Conservation (phyloP, 352 stramenopile species). For the Globisporangium cylindrosporum region DNA sequence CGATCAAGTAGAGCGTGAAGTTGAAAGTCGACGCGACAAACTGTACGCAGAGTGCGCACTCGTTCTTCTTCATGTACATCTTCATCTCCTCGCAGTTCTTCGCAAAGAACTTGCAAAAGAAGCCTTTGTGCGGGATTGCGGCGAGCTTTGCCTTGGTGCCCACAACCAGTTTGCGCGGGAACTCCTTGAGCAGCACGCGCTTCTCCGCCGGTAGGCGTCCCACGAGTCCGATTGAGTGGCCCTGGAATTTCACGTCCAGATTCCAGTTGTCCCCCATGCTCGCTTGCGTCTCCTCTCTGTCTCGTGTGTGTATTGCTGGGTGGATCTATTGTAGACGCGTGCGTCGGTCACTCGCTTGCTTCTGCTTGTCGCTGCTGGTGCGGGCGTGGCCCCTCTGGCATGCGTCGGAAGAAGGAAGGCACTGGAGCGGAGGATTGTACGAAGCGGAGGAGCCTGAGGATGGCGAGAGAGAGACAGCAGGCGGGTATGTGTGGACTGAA, state of each 20-base stretch:
- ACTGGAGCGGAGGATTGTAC: not conserved
- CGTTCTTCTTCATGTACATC: constrained; percentile 86
- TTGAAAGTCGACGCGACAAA: constrained; percentile 81
- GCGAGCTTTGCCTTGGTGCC: constrained; percentile 73
- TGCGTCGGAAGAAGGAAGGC: not conserved
- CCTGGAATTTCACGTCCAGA: constrained; percentile 85
- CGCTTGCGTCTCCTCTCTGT: not conserved
- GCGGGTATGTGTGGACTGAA: not conserved
- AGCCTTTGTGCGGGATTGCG: constrained; percentile 80
- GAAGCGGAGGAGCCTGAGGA: not conserved
- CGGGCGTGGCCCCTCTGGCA: constrained; percentile 2
- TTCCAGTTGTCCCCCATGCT: constrained; percentile 77
- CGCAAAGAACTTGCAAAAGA: constrained; percentile 89
- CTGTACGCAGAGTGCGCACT: constrained; percentile 79
- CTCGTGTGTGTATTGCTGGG: not conserved
- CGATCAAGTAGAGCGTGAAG: constrained; percentile 82
- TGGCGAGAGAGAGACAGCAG: not conserved
- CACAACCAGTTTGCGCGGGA: constrained; percentile 73
- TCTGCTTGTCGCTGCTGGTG: constrained; percentile 1
- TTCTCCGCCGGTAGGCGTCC: constrained; percentile 80
- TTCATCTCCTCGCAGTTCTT: constrained; percentile 86
- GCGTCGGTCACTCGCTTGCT: not conserved
- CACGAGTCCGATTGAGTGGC: constrained; percentile 63
- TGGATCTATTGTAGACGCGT: not conserved
- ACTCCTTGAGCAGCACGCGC: constrained; percentile 69